Evolutionary conservation across 2,329 filamentous ascomycete genomes (phyloP).

Genomic region (Sphaerulina vaccinii): DNA sequence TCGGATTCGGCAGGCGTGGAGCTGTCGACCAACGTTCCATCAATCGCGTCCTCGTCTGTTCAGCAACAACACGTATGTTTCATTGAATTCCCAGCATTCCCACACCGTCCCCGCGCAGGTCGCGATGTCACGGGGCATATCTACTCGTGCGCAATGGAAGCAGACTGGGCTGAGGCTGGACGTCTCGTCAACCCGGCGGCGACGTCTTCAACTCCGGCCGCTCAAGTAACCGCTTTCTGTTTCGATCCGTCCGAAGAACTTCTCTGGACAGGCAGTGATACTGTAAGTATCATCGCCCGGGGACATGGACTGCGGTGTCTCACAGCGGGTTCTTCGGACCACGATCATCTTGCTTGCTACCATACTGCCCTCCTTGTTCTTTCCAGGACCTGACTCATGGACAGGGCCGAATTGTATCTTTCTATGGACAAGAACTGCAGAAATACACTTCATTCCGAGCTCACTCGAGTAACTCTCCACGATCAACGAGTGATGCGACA

Average conservation of each 20-base stretch:
- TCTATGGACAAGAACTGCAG: conserved; percentile 80
- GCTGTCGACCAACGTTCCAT: no score
- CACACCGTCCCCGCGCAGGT: not conserved
- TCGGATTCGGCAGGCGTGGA: no score
- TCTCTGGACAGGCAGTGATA: conserved; percentile 89
- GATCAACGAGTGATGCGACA: conserved; percentile 59
- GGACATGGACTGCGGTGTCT: not conserved
- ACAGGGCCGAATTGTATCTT: conserved; percentile 84
- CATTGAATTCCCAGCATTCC: no score
- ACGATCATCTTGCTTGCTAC: not conserved
- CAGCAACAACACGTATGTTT: no score
- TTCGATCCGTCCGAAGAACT: conserved; percentile 90
- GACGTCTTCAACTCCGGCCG: conserved; percentile 66
- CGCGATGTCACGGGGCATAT: not conserved
- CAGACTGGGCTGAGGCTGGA: conserved; percentile 64
- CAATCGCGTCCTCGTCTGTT: no score
- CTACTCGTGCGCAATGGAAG: conserved; percentile 45
- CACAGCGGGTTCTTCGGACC: not conserved
- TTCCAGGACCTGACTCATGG: conserved; percentile 9
- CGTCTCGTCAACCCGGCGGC: conserved; percentile 79
- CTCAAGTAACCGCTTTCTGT: conserved; percentile 73
- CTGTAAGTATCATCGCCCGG: conserved; percentile 55
- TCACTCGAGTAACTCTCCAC: conserved; percentile 54
- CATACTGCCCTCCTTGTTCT: not conserved
- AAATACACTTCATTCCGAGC: conserved; percentile 88